Conservation (phyloP, 2,329 filamentous ascomycete species). For the Lasiodiplodia citricola region DNA sequence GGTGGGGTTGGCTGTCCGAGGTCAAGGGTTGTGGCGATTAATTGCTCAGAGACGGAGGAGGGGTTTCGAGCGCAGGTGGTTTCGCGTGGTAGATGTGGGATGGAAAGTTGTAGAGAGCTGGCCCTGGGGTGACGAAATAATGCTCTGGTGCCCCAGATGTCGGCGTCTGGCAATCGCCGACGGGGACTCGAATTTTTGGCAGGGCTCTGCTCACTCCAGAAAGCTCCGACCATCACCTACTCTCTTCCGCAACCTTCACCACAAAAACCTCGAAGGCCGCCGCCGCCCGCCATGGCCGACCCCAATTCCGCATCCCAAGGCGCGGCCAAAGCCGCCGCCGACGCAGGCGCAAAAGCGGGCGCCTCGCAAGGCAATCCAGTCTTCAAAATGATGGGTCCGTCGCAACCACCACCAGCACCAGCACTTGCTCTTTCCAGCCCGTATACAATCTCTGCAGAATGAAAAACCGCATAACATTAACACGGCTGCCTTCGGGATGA, state of each 20-base stretch:
- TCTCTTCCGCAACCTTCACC: background rate
- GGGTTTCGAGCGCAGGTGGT: background rate
- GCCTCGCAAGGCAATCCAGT: constrained; percentile 38
- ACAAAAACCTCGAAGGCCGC: background rate
- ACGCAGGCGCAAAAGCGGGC: background rate
- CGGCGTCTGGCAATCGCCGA: constrained; percentile 6
- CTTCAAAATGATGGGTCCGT: constrained; percentile 47
- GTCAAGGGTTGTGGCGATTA: too few relatives aligned
- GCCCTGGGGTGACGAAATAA: constrained; percentile 14
- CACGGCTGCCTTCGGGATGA: constrained; percentile 69
- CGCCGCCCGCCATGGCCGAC: constrained; percentile 14
- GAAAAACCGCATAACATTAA: constrained; percentile 82
- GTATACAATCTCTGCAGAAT: constrained; percentile 94
- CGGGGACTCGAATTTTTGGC: constrained; percentile 3
- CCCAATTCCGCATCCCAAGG: constrained; percentile 6
- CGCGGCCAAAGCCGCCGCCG: constrained; percentile 17
- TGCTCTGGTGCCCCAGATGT: background rate
- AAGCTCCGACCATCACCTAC: constrained; percentile 6
- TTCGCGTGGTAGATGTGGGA: background rate
- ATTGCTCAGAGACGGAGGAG: background rate
- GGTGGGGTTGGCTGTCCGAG: background rate
- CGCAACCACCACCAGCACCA: constrained; percentile 36
- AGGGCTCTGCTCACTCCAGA: background rate
- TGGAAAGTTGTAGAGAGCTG: background rate
- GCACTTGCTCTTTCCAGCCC: constrained; percentile 83